Conservation (phyloP, 306 rosid species). For the Acacia crassicarpa region DNA sequence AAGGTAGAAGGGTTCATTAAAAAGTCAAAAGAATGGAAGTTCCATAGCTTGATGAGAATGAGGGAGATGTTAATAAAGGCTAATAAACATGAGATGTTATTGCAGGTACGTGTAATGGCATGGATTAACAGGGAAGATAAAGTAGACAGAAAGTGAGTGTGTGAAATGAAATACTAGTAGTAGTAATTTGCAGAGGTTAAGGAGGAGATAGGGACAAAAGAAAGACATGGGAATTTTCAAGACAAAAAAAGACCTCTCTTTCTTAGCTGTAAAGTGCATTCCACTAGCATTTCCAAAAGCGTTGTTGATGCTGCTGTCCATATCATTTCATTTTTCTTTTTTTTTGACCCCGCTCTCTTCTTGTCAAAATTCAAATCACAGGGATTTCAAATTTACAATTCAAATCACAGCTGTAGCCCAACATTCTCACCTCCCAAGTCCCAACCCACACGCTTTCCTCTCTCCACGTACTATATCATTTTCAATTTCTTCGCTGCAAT, state of each 20-base stretch:
- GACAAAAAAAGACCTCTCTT: background rate
- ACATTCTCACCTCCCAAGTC: background rate
- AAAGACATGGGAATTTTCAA: background rate
- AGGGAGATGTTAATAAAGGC: background rate
- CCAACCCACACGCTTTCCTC: background rate
- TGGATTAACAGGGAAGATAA: background rate
- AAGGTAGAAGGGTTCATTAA: background rate
- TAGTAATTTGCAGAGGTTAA: background rate
- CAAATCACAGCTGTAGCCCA: background rate
- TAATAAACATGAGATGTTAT: background rate
- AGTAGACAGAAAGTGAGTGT: background rate
- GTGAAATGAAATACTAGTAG: background rate
- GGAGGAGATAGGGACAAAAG: background rate
- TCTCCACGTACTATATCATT: background rate
- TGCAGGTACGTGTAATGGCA: background rate
- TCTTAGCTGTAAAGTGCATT: slow-evolving; percentile 23
- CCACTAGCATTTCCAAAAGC: background rate
- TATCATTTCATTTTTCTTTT: background rate
- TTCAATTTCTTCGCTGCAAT: background rate
- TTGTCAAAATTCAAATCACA: background rate
- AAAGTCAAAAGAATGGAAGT: background rate
- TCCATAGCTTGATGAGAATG: background rate
- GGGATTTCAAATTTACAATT: too few species aligned
- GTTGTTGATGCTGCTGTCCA: background rate
- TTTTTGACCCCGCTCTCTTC: background rate